These are phyloP conservation scores for Ustilaginoidea virens DNA, from an alignment of 2,329 filamentous ascomycete species.

Conservation along the genomic window DNA sequence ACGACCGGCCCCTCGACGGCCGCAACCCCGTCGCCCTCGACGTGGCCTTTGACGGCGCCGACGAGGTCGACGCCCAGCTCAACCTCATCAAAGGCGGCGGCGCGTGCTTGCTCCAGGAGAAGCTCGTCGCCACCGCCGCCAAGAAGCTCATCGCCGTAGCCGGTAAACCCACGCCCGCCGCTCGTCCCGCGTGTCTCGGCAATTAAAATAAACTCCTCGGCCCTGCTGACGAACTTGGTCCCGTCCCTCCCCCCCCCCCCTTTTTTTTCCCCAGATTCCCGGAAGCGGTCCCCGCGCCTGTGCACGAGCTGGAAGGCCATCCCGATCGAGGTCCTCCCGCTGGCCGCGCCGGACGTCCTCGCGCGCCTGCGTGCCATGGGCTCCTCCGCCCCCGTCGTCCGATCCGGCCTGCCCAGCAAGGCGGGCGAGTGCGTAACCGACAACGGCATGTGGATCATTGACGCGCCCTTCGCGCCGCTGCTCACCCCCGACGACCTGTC, in stretches of 20 bases:
- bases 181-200: too few species aligned
- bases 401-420: constrained; percentile 60
- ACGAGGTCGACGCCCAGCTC: constrained; percentile 87
- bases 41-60: constrained; percentile 89
- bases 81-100: constrained; percentile 98
- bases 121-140: constrained; percentile 74
- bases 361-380: constrained; percentile 58
- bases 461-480: constrained; percentile 72
- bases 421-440: constrained; percentile 57
- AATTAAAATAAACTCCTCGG: too few species aligned
- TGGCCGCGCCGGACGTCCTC: constrained; percentile 66
- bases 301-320: constrained; percentile 67
- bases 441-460: constrained; percentile 62
- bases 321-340: constrained; percentile 84
- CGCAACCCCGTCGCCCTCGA: constrained; percentile 46
- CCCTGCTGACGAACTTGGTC: too few species aligned
- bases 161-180: too few species aligned
- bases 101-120: constrained; percentile 96
- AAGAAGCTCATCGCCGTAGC: constrained; percentile 81
- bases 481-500: constrained; percentile 41
- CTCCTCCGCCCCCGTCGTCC: constrained; percentile 51
- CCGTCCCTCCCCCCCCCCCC: too few species aligned
- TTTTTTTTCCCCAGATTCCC: too few species aligned
- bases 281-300: constrained; percentile 70
- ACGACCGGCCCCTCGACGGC: constrained; percentile 43